A percentile compares a stretch with the other conserved stretches of the same genome.
phyloP scores from a whole-genome alignment of 805 yeast species.

The Lipomyces spencermartinsiae region DNA sequence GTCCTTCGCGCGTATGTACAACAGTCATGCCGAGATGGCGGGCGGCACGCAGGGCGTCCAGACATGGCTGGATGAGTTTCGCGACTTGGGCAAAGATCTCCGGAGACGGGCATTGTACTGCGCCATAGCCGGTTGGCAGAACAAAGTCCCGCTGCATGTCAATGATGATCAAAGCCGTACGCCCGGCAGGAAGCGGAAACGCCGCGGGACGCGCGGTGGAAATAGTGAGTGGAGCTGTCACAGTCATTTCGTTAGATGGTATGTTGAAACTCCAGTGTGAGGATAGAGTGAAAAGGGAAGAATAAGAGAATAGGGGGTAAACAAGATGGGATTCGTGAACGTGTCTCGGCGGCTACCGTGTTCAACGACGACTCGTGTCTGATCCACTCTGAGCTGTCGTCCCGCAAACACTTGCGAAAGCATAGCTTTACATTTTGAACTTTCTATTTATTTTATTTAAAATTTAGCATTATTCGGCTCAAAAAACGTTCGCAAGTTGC shows the following conservation, averaged over 20 bases:
- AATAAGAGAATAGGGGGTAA: background rate
- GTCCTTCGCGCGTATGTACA: conserved; percentile 48
- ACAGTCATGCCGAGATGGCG: conserved; percentile 44
- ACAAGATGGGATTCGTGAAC: background rate
- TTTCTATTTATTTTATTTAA: too few species aligned
- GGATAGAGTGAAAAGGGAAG: background rate
- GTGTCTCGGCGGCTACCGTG: too few species aligned
- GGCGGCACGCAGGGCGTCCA: conserved; percentile 41
- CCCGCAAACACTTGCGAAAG: too few species aligned
- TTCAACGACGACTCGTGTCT: too few species aligned
- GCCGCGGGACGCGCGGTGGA: conserved; percentile 38
- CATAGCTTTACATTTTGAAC: too few species aligned
- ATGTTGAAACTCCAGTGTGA: background rate
- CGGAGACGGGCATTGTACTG: conserved; percentile 43
- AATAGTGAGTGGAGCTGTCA: conserved; percentile 23
- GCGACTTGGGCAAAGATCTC: conserved; percentile 43
- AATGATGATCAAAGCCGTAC: conserved; percentile 45
- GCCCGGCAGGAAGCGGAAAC: conserved; percentile 39
- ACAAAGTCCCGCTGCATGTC: conserved; percentile 49
- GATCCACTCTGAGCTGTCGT: too few species aligned
- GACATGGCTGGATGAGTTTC: conserved; percentile 39
- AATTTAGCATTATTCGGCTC: background rate
- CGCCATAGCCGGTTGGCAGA: conserved; percentile 45
- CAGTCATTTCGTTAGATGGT: conserved; percentile 13
- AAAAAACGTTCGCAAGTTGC: background rate